Conservation (phyloP, 257 asterid species). For the Ophiorrhiza pumila region DNA sequence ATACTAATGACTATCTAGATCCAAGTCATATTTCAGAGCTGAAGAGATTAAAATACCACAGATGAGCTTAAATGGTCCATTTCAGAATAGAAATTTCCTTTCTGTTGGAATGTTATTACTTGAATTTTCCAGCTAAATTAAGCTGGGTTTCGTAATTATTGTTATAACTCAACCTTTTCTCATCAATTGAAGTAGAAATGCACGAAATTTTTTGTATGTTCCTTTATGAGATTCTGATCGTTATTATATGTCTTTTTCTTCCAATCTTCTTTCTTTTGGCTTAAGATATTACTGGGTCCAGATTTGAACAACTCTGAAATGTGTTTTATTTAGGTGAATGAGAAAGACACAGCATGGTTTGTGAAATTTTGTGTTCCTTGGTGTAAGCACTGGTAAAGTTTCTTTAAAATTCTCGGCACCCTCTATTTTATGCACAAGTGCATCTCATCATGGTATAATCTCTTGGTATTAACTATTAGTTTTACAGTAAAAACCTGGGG, state of each 20-base stretch:
- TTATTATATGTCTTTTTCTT: not conserved
- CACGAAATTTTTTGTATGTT: not conserved
- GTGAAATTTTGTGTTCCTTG: conserved; percentile 96
- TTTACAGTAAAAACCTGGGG: conserved; percentile 79
- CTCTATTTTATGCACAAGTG: not conserved
- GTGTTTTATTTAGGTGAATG: conserved; percentile 62
- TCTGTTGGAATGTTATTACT: not conserved
- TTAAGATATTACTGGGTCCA: not conserved
- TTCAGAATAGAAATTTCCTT: not conserved
- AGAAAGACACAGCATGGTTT: conserved; percentile 96
- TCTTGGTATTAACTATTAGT: conserved; percentile 15
- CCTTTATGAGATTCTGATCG: not conserved
- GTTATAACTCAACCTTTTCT: not conserved
- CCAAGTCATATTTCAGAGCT: not conserved
- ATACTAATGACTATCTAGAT: not conserved
- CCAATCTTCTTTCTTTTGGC: not conserved
- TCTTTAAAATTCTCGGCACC: not conserved
- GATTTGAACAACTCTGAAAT: not conserved
- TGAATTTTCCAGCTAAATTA: not conserved
- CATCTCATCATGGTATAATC: not conserved
- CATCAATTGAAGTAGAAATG: not conserved
- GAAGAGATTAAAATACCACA: not conserved
- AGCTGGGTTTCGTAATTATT: not conserved
- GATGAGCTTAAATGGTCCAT: not conserved
- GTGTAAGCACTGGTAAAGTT: conserved; percentile 97